Evolutionary conservation across 371 early-diverging fungal species (phyloP).

Genomic region (Conidiobolus incongruus): DNA sequence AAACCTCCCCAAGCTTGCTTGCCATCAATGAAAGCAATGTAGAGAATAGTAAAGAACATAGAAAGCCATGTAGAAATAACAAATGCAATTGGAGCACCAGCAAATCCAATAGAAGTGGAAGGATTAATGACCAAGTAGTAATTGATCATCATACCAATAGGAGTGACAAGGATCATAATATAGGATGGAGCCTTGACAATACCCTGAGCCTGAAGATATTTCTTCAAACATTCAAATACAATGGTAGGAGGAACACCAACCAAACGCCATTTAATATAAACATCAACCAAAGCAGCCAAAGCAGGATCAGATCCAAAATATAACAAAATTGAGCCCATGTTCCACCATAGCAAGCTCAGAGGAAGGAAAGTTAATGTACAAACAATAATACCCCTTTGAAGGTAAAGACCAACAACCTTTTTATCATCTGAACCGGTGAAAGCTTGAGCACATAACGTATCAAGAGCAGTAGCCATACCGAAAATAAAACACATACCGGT

Average conservation of each 20-base stretch:
- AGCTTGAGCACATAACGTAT: slow-evolving; percentile 66
- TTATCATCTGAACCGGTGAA: slow-evolving; percentile 39
- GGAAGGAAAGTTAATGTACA: slow-evolving; percentile 37
- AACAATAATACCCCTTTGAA: slow-evolving; percentile 59
- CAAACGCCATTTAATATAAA: slow-evolving; percentile 53
- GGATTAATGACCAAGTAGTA: no score
- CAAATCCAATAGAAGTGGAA: no score
- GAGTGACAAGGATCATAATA: slow-evolving; percentile 41
- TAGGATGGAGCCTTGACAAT: slow-evolving; percentile 28
- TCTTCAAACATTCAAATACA: no score
- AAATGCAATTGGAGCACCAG: slow-evolving; percentile 69
- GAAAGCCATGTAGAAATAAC: slow-evolving; percentile 51
- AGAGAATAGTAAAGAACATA: slow-evolving; percentile 27
- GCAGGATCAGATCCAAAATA: slow-evolving; percentile 25
- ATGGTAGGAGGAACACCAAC: no score
- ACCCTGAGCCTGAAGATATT: slow-evolving; percentile 54
- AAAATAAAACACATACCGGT: slow-evolving; percentile 59
- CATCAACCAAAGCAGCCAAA: slow-evolving; percentile 19
- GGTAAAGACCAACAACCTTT: slow-evolving; percentile 44
- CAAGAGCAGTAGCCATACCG: slow-evolving; percentile 48
- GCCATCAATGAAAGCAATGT: slow-evolving; percentile 39
- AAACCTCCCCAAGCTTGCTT: slow-evolving; percentile 66
- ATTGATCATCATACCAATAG: slow-evolving; percentile 48
- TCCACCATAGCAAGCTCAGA: slow-evolving; percentile 52
- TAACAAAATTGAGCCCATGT: slow-evolving; percentile 24